Evolutionary conservation across 148 eudicot genomes (phyloP), one percentile per base, ranked within the genome.

Genomic region (Silene uniflora): DNA sequence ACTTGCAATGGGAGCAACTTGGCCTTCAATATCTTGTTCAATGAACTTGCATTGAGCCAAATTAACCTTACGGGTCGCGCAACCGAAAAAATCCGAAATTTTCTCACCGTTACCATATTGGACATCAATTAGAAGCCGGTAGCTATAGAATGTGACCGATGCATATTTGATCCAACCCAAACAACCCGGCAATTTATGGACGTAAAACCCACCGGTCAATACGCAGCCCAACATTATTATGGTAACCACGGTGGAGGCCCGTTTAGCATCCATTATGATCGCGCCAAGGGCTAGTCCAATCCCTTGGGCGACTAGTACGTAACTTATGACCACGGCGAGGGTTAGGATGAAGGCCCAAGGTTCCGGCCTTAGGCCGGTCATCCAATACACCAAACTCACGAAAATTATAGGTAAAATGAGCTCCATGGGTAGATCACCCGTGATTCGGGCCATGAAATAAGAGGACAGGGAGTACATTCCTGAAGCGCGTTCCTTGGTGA

Each of bases 401-500:
- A 92, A 95, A 4, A 89, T 22, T 1, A 86, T 84, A 0, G 99
- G 99, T 3, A 95, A 86, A 52, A 92, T 86, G 13, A 95, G 91
- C 83, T 95, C 99, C 99, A 95, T 88, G 0, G 97, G 99, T 1
- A 92, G 60, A 75, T 95, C 99, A 2, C 91, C 94, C 0, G 86
- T 83, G n/a, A 95, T 86, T 49, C 97, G 81, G 0, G 99, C 92
- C 87, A 95, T 84, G 83, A 95, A 95, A 63, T 95, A 95, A 4
- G 99, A 76, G 0, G 97, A 92, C 13, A 95, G 74, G 0, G 93
- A 81, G 85, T 95, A 95, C 93, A 95, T 91, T 13, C 98, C 97
- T 0, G 96, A 88, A 21, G 94, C 89, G 0, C 89, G 86, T 66
- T 95, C 99, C 69, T 92, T 95, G 11, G 81, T 17, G 47, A 95